Conservation (phyloP, 1,139 yeast genomes). For the Nakaseomyces delphensis region DNA sequence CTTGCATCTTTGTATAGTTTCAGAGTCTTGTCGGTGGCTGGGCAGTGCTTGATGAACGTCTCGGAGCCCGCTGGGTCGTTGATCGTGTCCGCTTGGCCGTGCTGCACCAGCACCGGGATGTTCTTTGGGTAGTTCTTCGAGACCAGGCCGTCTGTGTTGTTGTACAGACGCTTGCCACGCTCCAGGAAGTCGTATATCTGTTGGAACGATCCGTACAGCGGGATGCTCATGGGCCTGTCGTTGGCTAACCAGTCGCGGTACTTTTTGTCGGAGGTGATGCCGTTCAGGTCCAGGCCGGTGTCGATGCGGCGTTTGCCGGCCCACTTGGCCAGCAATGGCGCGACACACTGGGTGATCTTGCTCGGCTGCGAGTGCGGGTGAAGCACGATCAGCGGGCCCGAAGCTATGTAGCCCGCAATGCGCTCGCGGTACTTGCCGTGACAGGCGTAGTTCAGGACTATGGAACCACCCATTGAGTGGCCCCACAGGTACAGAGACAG, state of each 20-base stretch:
- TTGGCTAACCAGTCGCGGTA: conserved; percentile 41
- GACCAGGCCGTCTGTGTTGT: conserved; percentile 33
- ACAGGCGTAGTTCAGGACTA: conserved; percentile 63
- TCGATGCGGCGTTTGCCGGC: conserved; percentile 50
- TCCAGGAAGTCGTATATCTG: conserved; percentile 56
- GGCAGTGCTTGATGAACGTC: conserved; percentile 34
- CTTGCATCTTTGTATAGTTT: conserved; percentile 31
- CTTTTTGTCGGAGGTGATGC: conserved; percentile 46
- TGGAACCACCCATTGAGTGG: conserved; percentile 96
- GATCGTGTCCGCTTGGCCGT: conserved; percentile 46
- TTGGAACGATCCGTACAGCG: conserved; percentile 39
- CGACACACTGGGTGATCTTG: conserved; percentile 36
- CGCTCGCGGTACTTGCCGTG: conserved; percentile 50
- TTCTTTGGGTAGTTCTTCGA: conserved; percentile 38
- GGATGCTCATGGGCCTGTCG: conserved; percentile 39
- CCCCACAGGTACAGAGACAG: conserved; percentile 57
- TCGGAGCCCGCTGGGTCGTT: conserved; percentile 50
- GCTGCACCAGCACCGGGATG: conserved; percentile 44
- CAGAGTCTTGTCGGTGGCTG: conserved; percentile 32
- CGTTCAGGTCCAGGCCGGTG: conserved; percentile 47
- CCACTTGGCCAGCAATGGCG: conserved; percentile 42
- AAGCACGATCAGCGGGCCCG: conserved; percentile 60
- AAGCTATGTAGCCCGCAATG: conserved; percentile 48
- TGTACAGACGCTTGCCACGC: conserved; percentile 26
- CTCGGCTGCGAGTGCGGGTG: conserved; percentile 55